phyloP scores from a whole-genome alignment of 164 flowering plant species.

The Aristolochia californica region DNA sequence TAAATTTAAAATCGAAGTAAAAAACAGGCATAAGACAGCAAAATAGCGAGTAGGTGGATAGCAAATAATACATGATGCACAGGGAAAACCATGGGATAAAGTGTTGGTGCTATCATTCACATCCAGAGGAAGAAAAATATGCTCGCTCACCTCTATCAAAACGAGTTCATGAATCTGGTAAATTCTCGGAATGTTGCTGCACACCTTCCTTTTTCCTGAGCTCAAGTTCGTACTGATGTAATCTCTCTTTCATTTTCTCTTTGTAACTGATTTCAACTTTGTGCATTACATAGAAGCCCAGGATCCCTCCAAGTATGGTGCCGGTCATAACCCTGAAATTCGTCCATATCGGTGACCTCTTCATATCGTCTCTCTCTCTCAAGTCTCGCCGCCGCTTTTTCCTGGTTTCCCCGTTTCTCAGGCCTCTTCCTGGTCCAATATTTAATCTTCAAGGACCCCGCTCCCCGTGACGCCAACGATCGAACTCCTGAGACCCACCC shows the following conservation, averaged over 20 bases:
- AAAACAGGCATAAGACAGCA: too few species aligned
- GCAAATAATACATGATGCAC: too few species aligned
- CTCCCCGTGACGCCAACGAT: too few species aligned
- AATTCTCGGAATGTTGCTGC: background rate
- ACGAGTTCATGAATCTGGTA: background rate
- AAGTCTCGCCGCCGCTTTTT: background rate
- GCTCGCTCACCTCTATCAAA: too few species aligned
- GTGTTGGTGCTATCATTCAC: too few species aligned
- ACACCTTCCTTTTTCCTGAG: background rate
- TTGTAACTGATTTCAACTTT: conserved; percentile 56
- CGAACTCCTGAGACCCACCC: too few species aligned
- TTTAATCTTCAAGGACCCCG: too few species aligned
- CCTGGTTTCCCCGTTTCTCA: background rate
- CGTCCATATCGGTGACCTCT: conserved; percentile 45
- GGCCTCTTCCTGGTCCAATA: too few species aligned
- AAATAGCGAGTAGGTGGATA: too few species aligned
- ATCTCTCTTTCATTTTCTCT: conserved; percentile 20
- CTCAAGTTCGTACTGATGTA: conserved; percentile 11
- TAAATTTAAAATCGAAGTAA: too few species aligned
- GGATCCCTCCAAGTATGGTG: conserved; percentile 58
- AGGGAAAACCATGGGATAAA: too few species aligned
- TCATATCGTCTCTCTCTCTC: conserved; percentile 8
- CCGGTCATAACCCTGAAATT: conserved; percentile 63
- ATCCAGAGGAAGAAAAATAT: too few species aligned
- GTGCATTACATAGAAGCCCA: conserved; percentile 88